Base-by-base conservation (phyloP, 768 basidiomycete genomes). In the Suillus discolor region DNA sequence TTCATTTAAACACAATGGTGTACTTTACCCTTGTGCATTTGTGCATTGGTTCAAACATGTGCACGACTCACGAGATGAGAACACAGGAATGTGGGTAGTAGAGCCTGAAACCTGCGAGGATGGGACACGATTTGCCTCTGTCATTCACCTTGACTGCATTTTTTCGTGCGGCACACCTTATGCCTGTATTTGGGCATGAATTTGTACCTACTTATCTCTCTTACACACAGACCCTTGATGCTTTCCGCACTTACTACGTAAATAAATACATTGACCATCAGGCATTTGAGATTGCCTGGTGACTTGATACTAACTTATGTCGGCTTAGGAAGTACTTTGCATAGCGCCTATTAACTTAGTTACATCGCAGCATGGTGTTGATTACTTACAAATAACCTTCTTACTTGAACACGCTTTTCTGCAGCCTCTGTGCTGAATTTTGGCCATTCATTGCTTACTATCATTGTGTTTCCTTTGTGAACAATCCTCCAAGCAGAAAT, bases 1-100 rank as follows among this genome's bases (percentile, higher is more conserved):
- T 61, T 74, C 73, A 1, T 75, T 76, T 44, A 65, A 57, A 42
- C 57, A 39, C 0, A 68, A 74, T 62, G 31, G 60, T 1, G 20
- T 13, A 41, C 7, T 36, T 13, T 75, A 75, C 65, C 70, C 74
- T 20, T 76, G 74, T 64, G 75, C 75, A 13, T 61, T 76, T 1
- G 69, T 76, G 3, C 66, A 75, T 6, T 76, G 75, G 74, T 74
- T 72, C 62, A 69, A 68, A 23, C 60, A 57, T 1, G 60, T 68
- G 4, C 71, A 68, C 5, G 38, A 66, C 7, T 59, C 51, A 5
- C 73, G 62, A 3, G 73, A 74, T 42, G 5, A 62, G 13, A 55
- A 66, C 18, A 74, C 72, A 3, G 74, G 73, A 3, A 71, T 75
- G 71, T 74, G 73, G 74, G 68, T 73, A 8, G 69, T 74, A 25